These are phyloP conservation scores for Medicago ruthenica DNA, from an alignment of 306 rosid genomes.

Conservation along the genomic window DNA sequence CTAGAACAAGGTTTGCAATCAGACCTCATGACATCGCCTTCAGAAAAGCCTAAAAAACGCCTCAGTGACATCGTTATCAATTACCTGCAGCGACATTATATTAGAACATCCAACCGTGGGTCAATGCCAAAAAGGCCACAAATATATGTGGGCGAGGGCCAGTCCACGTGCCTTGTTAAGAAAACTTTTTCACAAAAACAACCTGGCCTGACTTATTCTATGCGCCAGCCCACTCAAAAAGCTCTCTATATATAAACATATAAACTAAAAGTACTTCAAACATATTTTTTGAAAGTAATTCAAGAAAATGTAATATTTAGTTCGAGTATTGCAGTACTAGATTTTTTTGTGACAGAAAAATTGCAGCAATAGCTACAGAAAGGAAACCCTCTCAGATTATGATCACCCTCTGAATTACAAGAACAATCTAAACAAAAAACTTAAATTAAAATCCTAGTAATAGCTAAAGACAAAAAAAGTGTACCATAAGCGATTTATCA, in stretches of 20 bases:
- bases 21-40: conserved; percentile 87
- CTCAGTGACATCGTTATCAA: conserved; percentile 69
- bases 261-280: background rate
- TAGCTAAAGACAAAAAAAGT: background rate
- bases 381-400: background rate
- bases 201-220: no score
- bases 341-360: no score
- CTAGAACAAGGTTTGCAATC: conserved; percentile 89
- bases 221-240: no score
- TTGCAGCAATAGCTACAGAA: background rate
- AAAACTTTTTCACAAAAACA: no score
- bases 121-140: no score
- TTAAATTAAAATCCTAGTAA: background rate
- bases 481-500: background rate
- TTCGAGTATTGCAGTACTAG: background rate
- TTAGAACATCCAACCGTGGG: no score
- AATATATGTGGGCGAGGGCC: no score
- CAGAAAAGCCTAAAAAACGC: conserved; percentile 75
- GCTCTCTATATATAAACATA: no score
- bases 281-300: background rate
- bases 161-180: no score
- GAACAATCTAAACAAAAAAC: background rate
- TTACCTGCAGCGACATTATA: conserved; percentile 19
- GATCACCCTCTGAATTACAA: background rate
- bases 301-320: background rate